Base-by-base conservation (phyloP, 164 flowering plant genomes). In the Protea cynaroides region DNA sequence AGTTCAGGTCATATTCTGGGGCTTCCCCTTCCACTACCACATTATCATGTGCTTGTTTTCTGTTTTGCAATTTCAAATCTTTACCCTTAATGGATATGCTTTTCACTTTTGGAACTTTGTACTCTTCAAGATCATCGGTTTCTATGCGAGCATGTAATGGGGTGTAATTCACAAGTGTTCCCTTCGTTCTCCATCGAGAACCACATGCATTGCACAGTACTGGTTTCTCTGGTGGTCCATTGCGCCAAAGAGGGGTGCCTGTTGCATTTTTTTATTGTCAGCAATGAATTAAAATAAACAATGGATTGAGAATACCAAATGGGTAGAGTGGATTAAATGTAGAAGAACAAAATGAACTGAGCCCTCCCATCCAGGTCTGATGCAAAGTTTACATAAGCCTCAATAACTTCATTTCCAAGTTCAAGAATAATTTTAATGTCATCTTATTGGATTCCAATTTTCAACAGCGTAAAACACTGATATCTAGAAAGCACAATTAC, bases 231-330 rank as follows among this genome's bases (percentile, higher is more conserved):
- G 96, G 89, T 64, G 99, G 99, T 38, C 99, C 99, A 78, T 94
- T 94, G 51, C 99, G 89, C 99, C 99, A 94, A 61, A 91, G 95
- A 56, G 99, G 97, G 36, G 99, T 94, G 79, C 89, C 99, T 94
- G 74, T 75, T 66, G 62, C 58, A 76, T 58, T 13, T 18, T 13
- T 34, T 64, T 6, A 8, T 19, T 56, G 59, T 74, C 22, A 70
- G 69, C 62, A 71, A 63, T 34, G 19, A 52, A 44, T 40, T 22
- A 46, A 57, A 29, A 52, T 44, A 59, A 23, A 58, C 50, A 23
- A 40, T 14, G 34, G 52, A 67, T 17, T 19, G 51, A 22, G 23
- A 58, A 18, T 15, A 43, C 17, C 6, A 40, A 59, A 23, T 8
- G 36, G 18, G 34, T 1, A 25, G 15, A 3, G 22, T 56, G 34